A percentile compares a stretch with the other conserved stretches of the same genome.
Conservation (phyloP, 306 rosid genomes). For the Quercus agrifolia region DNA sequence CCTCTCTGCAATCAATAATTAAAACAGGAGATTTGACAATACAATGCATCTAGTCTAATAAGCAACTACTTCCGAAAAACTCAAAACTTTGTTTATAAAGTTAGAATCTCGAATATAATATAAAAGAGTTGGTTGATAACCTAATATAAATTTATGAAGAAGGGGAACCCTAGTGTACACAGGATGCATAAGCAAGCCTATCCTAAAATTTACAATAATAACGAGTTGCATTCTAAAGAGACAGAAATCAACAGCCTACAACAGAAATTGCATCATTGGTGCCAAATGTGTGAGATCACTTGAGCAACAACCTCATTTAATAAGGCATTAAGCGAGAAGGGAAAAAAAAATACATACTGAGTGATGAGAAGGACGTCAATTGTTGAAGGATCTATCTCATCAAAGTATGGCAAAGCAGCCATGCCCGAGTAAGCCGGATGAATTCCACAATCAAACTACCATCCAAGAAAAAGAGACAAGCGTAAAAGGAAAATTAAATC, state of each 20-base stretch:
- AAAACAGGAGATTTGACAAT: not conserved
- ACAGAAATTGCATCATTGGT: too few relatives aligned
- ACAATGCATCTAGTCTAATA: not conserved
- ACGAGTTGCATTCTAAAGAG: too few relatives aligned
- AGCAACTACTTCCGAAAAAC: not conserved
- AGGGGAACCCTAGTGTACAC: too few relatives aligned
- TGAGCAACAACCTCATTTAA: too few relatives aligned
- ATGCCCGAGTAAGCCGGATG: conserved; percentile 87
- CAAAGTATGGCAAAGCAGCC: conserved; percentile 97
- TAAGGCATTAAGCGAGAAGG: too few relatives aligned
- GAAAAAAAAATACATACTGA: conserved; percentile 42
- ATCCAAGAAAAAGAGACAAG: not conserved
- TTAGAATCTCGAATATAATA: not conserved
- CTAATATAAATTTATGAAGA: too few relatives aligned
- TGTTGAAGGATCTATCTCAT: conserved; percentile 89
- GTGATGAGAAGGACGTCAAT: conserved; percentile 88
- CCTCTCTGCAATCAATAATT: not conserved
- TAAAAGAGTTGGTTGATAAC: not conserved
- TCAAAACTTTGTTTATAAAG: not conserved
- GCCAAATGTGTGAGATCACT: too few relatives aligned
- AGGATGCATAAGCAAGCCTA: too few relatives aligned
- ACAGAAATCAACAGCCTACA: too few relatives aligned
- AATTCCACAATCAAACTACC: conserved; percentile 91
- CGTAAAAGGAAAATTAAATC: not conserved
- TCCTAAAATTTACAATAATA: too few relatives aligned